Conservation (phyloP, 1,139 yeast species). For the Nakaseomyces kungkrabaensis region DNA sequence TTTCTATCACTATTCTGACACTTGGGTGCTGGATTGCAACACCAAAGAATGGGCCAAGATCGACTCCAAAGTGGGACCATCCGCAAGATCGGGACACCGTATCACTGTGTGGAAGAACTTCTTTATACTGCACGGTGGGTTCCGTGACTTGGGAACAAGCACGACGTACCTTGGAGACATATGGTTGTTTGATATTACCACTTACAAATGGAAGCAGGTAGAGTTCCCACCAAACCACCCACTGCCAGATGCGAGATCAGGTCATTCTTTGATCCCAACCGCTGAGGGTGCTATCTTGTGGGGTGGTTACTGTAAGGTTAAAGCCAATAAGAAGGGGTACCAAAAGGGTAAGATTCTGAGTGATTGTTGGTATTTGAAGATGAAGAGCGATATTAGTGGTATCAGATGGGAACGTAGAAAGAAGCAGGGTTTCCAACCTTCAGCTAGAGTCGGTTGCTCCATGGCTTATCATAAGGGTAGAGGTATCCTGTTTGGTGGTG, state of each 20-base stretch:
- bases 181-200: conserved; percentile 87
- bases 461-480: conserved; percentile 84
- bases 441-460: conserved; percentile 92
- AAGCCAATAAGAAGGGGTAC: conserved; percentile 60
- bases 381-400: conserved; percentile 76
- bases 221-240: conserved; percentile 78
- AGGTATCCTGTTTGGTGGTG: conserved; percentile 93
- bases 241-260: conserved; percentile 85
- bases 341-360: conserved; percentile 88
- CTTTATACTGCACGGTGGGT: conserved; percentile 81
- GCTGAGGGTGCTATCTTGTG: conserved; percentile 78
- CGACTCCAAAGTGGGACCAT: conserved; percentile 67
- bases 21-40: conserved; percentile 82
- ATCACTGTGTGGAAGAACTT: conserved; percentile 87
- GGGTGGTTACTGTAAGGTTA: conserved; percentile 93
- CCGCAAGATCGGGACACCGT: conserved; percentile 87
- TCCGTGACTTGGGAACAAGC: conserved; percentile 76
- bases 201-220: conserved; percentile 83
- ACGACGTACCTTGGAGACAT: conserved; percentile 78
- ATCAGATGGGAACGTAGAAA: conserved; percentile 83
- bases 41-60: conserved; percentile 85
- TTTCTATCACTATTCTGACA: conserved; percentile 92
- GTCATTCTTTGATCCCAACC: conserved; percentile 78
- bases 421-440: conserved; percentile 81
- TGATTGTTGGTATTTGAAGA: conserved; percentile 81